A percentile compares a stretch with the other conserved stretches of the same genome.
These are phyloP conservation scores for Clonostachys rhizophaga DNA, from an alignment of 2,329 filamentous ascomycete genomes.

Conservation along the genomic window DNA sequence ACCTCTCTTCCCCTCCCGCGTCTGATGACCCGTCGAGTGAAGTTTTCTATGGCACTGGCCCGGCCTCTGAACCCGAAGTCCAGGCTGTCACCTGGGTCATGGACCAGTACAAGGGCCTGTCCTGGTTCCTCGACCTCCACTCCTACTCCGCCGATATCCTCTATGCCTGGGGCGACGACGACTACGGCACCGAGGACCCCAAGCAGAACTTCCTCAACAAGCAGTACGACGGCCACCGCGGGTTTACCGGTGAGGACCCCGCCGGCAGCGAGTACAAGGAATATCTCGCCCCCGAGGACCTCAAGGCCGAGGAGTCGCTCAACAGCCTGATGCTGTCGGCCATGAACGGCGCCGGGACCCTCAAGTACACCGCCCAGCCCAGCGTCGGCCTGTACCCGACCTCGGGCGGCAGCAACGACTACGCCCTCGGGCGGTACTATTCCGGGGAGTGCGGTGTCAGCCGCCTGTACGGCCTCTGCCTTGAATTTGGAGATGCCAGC, in stretches of 20 bases:
- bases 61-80: slow-evolving; percentile 53
- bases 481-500: slow-evolving; percentile 38
- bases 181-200: slow-evolving; percentile 37
- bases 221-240: slow-evolving; percentile 45
- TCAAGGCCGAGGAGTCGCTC: slow-evolving; percentile 20
- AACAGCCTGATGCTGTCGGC: slow-evolving; percentile 25
- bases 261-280: slow-evolving; percentile 32
- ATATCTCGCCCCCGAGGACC: slow-evolving; percentile 32
- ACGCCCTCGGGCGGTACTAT: slow-evolving; percentile 38
- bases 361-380: slow-evolving; percentile 29
- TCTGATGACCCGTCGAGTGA: slow-evolving; percentile 33
- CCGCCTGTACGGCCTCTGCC: slow-evolving; percentile 33
- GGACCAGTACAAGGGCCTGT: slow-evolving; percentile 40
- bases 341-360: slow-evolving; percentile 31
- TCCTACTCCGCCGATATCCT: slow-evolving; percentile 45
- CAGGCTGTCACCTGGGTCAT: slow-evolving; percentile 48
- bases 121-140: slow-evolving; percentile 57
- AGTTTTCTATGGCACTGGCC: slow-evolving; percentile 42
- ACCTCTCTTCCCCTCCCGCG: slow-evolving; percentile 21
- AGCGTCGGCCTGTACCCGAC: slow-evolving; percentile 38
- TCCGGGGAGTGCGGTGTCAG: slow-evolving; percentile 18
- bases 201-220: slow-evolving; percentile 47
- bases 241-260: slow-evolving; percentile 30
- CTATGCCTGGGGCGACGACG: slow-evolving; percentile 54
- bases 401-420: slow-evolving; percentile 39